phyloP scores from a whole-genome alignment of 176 grass and related monocot genomes.

The Pharus latifolius region DNA sequence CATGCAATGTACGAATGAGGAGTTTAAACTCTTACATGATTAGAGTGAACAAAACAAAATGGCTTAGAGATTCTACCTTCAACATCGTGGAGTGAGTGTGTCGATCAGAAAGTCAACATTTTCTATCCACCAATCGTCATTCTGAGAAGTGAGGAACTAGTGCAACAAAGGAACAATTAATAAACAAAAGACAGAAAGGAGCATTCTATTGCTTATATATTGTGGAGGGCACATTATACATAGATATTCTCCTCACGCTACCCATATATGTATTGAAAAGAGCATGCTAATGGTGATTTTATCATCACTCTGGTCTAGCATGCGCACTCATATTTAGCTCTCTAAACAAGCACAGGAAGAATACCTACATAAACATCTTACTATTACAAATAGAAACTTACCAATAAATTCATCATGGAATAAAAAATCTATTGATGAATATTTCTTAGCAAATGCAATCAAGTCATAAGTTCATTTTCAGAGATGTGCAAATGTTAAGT shows the following conservation, averaged over 20 bases:
- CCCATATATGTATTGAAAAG: neutral
- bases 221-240: constrained; percentile 24
- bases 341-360: neutral
- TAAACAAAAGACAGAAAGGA: no score
- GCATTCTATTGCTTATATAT: no score
- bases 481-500: neutral
- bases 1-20: neutral
- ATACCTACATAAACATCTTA: neutral
- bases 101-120: no score
- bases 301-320: neutral
- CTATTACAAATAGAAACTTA: neutral
- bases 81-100: constrained; percentile 26
- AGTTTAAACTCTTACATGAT: neutral
- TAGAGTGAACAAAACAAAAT: neutral
- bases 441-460: neutral
- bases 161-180: no score
- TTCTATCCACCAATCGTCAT: no score
- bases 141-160: constrained; percentile 8
- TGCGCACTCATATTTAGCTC: neutral
- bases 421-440: neutral
- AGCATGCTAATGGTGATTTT: neutral
- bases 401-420: neutral
- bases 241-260: constrained; percentile 26
- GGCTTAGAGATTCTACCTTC: constrained; percentile 35
- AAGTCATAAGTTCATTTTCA: no score